Conservation (phyloP, 306 rosid genomes). For the Dicorynia guianensis region DNA sequence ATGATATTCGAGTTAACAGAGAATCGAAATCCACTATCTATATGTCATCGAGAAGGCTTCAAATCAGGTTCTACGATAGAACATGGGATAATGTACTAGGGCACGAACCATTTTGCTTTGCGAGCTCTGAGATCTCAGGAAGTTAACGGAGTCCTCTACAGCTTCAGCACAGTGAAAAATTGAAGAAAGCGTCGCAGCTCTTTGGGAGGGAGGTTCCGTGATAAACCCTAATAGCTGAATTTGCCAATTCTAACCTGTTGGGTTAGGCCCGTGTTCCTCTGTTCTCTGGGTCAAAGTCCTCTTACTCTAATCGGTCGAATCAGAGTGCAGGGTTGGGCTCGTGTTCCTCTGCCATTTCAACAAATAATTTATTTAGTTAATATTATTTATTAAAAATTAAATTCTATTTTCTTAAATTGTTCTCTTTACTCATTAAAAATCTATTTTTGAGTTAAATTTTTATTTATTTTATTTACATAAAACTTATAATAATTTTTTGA, state of each 20-base stretch:
- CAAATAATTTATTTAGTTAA: too few relatives aligned
- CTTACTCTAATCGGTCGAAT: neutral
- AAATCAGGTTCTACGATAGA: neutral
- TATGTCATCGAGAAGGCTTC: neutral
- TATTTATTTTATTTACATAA: too few relatives aligned
- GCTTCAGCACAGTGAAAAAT: neutral
- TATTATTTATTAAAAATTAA: too few relatives aligned
- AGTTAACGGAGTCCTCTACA: neutral
- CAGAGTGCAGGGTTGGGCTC: too few relatives aligned
- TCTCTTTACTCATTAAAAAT: too few relatives aligned
- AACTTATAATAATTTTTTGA: too few relatives aligned
- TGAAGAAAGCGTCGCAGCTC: neutral
- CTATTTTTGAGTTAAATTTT: too few relatives aligned
- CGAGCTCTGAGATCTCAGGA: constrained; percentile 2
- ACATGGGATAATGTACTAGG: neutral
- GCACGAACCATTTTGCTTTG: constrained; percentile 30
- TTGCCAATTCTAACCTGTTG: neutral
- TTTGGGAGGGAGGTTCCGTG: neutral
- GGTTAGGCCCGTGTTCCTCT: neutral
- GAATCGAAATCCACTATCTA: neutral
- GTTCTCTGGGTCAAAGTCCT: too few relatives aligned
- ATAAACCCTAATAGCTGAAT: neutral
- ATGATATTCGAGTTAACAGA: neutral
- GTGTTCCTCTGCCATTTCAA: too few relatives aligned
- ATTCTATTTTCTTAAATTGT: too few relatives aligned